Conservation (phyloP, 495 filamentous ascomycete species). For the Neurospora sp. region DNA sequence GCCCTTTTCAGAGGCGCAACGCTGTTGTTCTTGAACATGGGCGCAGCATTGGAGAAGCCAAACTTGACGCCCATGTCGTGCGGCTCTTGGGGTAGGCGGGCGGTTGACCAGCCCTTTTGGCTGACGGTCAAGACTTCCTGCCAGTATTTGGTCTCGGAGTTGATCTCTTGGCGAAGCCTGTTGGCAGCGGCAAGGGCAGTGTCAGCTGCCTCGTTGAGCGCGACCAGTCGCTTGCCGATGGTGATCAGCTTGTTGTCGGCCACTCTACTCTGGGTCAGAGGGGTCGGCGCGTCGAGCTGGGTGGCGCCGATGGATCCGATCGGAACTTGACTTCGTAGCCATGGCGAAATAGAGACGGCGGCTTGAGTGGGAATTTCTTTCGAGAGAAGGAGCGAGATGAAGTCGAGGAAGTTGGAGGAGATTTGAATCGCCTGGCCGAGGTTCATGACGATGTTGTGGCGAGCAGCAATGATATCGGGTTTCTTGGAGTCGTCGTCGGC, state of each 20-base stretch:
- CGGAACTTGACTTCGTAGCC: constrained; percentile 57
- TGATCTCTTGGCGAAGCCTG: constrained; percentile 64
- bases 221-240: constrained; percentile 72
- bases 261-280: constrained; percentile 40
- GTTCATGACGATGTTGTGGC: constrained; percentile 44
- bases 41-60: constrained; percentile 74
- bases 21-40: constrained; percentile 67
- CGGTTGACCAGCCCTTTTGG: constrained; percentile 76
- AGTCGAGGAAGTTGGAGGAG: constrained; percentile 46
- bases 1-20: constrained; percentile 65
- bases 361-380: constrained; percentile 62
- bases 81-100: constrained; percentile 57
- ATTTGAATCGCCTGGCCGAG: constrained; percentile 32
- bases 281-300: constrained; percentile 48
- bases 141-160: constrained; percentile 80
- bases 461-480: constrained; percentile 33
- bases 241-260: constrained; percentile 50
- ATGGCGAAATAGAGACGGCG: constrained; percentile 55
- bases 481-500: constrained; percentile 22
- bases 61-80: constrained; percentile 75
- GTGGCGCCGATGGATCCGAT: constrained; percentile 70
- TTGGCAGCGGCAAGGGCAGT: constrained; percentile 62
- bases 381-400: constrained; percentile 74
- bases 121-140: constrained; percentile 68
- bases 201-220: constrained; percentile 63